Conservation (phyloP, 345 rosid genomes). For the Eucalyptus pauciflora region DNA sequence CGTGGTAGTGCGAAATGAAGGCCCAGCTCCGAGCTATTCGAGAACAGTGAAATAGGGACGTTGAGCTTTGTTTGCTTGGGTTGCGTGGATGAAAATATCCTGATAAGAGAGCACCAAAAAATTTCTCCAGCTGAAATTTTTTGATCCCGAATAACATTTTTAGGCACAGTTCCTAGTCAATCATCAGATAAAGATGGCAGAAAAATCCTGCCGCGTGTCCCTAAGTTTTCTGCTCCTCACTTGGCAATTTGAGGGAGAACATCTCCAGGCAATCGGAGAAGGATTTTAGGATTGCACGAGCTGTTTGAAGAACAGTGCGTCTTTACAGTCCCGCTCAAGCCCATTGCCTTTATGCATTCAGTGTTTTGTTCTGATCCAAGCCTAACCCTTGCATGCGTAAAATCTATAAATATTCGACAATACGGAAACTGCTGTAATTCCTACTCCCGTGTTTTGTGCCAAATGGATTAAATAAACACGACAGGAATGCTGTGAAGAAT, state of each 20-base stretch:
- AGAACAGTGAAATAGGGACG: neutral
- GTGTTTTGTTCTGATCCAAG: neutral
- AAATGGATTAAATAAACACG: neutral
- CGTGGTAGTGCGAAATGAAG: neutral
- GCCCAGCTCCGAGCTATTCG: neutral
- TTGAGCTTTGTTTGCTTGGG: neutral
- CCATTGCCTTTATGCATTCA: neutral
- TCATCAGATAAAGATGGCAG: neutral
- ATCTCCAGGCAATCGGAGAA: neutral
- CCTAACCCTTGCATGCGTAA: neutral
- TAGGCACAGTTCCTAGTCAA: neutral
- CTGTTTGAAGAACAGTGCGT: neutral
- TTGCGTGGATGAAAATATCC: neutral
- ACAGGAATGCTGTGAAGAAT: neutral
- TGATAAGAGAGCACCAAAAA: neutral
- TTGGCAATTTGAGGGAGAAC: neutral
- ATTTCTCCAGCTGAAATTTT: neutral
- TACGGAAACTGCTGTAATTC: neutral
- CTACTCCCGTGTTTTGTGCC: neutral
- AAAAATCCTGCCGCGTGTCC: neutral
- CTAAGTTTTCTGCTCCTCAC: neutral
- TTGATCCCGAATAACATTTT: neutral
- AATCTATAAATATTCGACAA: neutral
- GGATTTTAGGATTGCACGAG: neutral
- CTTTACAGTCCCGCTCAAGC: neutral